Percentiles rank a stretch among this genome's conserved stretches.
Conservation (phyloP, 2,329 filamentous ascomycete genomes). For the Nakataea oryzae region DNA sequence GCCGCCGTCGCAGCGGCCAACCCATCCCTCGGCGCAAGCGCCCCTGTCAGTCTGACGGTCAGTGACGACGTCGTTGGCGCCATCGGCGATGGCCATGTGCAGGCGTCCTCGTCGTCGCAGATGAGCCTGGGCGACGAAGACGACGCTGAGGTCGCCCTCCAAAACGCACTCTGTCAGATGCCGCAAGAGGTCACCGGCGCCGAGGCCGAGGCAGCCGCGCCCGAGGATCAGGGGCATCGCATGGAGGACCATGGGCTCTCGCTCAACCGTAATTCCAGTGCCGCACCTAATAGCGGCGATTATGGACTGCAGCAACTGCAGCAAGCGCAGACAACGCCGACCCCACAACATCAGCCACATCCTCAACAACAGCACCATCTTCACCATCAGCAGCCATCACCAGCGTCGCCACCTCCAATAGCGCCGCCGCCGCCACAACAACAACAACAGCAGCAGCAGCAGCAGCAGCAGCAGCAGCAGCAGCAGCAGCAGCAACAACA, state of each 20-base stretch:
- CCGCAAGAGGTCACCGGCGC: slow-evolving; percentile 51
- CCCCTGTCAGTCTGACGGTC: neutral
- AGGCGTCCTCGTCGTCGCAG: neutral
- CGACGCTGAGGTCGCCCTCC: slow-evolving; percentile 46
- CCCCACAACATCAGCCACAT: neutral
- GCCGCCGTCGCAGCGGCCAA: slow-evolving; percentile 4
- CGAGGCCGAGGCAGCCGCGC: slow-evolving; percentile 40
- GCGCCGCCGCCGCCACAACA: neutral
- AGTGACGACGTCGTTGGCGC: neutral
- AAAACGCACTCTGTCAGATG: slow-evolving; percentile 47
- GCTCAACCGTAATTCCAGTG: neutral
- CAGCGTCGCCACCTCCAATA: neutral
- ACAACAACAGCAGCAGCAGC: neutral
- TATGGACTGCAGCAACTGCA: slow-evolving; percentile 2
- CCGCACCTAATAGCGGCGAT: neutral
- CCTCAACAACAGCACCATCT: neutral
- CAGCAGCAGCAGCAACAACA: neutral
- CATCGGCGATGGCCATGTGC: neutral
- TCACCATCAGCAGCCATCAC: neutral
- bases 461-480: neutral
- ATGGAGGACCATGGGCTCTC: neutral
- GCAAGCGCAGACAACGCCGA: slow-evolving; percentile 9
- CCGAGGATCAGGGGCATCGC: slow-evolving; percentile 29
- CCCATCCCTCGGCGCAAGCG: neutral
- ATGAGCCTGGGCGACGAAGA: slow-evolving; percentile 22